Evolutionary conservation across 2,329 filamentous ascomycete genomes (phyloP).

Genomic region (Curvularia hawaiiensis): DNA sequence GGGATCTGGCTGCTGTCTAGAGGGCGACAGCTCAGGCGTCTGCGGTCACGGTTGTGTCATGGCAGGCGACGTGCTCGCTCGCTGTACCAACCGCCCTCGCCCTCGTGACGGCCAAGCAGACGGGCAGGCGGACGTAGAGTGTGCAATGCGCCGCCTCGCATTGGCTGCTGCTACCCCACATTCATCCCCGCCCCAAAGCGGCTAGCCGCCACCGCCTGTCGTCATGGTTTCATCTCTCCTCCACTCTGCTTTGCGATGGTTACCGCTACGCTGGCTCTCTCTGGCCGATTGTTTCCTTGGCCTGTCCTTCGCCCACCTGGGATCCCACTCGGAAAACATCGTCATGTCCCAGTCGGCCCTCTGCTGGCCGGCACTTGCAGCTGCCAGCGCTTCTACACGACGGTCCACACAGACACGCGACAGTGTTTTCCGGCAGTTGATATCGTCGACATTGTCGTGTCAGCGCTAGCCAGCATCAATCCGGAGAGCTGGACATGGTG

Average conservation of each 20-base stretch:
- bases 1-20: constrained; percentile 1
- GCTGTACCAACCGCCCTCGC: constrained; percentile 8
- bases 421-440: background rate
- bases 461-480: background rate
- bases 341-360: background rate
- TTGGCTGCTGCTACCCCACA: constrained; percentile 26
- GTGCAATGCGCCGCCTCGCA: constrained; percentile 10
- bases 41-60: constrained; percentile 22
- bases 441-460: background rate
- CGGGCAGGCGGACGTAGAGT: constrained; percentile 4
- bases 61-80: background rate
- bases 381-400: background rate
- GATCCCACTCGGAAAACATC: background rate
- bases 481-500: background rate
- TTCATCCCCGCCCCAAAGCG: constrained; percentile 24
- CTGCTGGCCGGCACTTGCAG: background rate
- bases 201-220: constrained; percentile 22
- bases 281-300: background rate
- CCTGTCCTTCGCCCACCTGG: background rate
- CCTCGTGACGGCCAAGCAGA: constrained; percentile 20
- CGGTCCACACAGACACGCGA: background rate
- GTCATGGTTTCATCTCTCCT: constrained; percentile 18
- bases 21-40: background rate
- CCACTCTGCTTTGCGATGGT: background rate
- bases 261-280: background rate